Percentiles rank a stretch among this genome's conserved stretches.
phyloP scores from a whole-genome alignment of 2,329 filamentous ascomycete species.

The Xylaria multiplex region DNA sequence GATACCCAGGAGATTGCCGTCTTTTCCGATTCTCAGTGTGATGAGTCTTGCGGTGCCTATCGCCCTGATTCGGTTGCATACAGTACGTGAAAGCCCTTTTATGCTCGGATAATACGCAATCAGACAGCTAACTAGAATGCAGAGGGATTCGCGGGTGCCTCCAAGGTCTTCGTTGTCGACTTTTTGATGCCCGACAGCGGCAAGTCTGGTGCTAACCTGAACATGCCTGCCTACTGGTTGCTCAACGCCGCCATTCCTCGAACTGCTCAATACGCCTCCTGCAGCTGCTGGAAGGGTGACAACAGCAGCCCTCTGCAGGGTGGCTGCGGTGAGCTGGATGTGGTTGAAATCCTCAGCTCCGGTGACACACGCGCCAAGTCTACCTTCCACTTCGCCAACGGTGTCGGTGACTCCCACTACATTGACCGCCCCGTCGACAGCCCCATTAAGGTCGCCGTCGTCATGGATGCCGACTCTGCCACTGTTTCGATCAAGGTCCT shows the following conservation, averaged over 20 bases:
- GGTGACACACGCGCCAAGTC: slow-evolving; percentile 75
- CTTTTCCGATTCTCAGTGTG: slow-evolving; percentile 56
- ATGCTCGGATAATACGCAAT: neutral
- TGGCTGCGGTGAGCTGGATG: slow-evolving; percentile 79
- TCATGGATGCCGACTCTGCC: slow-evolving; percentile 64
- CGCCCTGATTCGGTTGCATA: slow-evolving; percentile 58
- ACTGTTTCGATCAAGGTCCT: slow-evolving; percentile 67
- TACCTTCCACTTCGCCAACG: slow-evolving; percentile 72
- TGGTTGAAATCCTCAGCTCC: slow-evolving; percentile 74
- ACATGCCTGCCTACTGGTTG: slow-evolving; percentile 81
- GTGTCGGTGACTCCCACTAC: slow-evolving; percentile 76
- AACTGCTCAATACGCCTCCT: slow-evolving; percentile 74
- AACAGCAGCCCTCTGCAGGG: slow-evolving; percentile 43
- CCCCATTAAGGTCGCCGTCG: slow-evolving; percentile 71
- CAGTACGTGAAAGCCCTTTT: slow-evolving; percentile 48
- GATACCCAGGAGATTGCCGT: slow-evolving; percentile 60
- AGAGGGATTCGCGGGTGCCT: slow-evolving; percentile 76
- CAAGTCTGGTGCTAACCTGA: slow-evolving; percentile 61
- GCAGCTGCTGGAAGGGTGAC: slow-evolving; percentile 74
- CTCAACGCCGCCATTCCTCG: slow-evolving; percentile 79
- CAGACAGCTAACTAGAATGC: slow-evolving; percentile 24
- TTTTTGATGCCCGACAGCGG: slow-evolving; percentile 76
- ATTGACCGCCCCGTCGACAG: slow-evolving; percentile 70
- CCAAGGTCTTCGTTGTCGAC: slow-evolving; percentile 78
- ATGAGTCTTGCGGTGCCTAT: slow-evolving; percentile 55